Evolutionary conservation across 768 basidiomycete species (phyloP), one percentile per base, ranked within the genome.

Genomic region (Psilocybe azurescens): DNA sequence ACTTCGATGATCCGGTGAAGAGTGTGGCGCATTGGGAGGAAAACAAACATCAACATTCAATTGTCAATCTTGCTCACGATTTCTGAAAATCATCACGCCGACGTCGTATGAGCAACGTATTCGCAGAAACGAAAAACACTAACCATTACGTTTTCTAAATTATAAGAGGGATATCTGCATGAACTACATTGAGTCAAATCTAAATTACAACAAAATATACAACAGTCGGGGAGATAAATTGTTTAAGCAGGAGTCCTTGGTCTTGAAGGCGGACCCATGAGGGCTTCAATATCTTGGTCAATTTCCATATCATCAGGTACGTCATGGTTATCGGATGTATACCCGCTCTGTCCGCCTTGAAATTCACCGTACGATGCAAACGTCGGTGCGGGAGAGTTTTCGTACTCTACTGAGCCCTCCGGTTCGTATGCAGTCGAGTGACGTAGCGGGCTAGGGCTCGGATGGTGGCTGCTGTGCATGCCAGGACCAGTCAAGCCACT

Each of bases 331-430:
- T 86, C 86, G 0, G 87, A 84, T 56, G 83, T 85, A 60, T 88
- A 87, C 29, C 82, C 86, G 62, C 85, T 87, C 66, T 82, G 81
- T 13, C 74, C 76, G 38, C 82, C 83, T 30, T 76, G 80, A 39
- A 75, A 67, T 59, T 87, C 86, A 13, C 78, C 77, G 59, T 79
- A 83, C 24, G 86, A 87, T 11, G 77, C 74, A 41, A 75, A 76
- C 3, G 85, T 86, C 18, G 81, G 83, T 30, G 83, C 81, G 33
- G 85, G 85, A 0, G 86, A 86, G 60, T 70, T 64, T 28, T 75
- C 71, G 49, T 78, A 75, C 58, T 80, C 77, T 47, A 66, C 66
- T 56, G 68, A 70, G n/a, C 62, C 74, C 14, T 77, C 73, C 11
- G 44, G 67, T 51, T 70, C 67, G 53, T 67, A 80, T 9, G 80